phyloP scores from a whole-genome alignment of 2,329 filamentous ascomycete genomes.

The Talaromyces albobiverticillius region DNA sequence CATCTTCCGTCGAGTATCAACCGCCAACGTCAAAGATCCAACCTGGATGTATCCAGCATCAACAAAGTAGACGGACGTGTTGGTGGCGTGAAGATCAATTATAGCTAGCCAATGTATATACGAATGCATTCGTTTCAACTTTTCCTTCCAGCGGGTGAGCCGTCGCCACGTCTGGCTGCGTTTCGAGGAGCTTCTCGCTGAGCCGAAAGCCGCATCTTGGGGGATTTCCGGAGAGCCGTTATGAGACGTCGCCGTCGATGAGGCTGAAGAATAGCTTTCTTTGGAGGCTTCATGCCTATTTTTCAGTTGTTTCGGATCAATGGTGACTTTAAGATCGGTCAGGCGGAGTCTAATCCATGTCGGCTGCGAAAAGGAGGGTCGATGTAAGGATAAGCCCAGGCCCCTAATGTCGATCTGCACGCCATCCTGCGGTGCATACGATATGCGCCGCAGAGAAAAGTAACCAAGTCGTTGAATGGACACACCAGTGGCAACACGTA shows the following conservation, averaged over 20 bases:
- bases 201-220: constrained; percentile 12
- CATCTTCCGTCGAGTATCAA: constrained; percentile 88
- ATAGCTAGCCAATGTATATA: constrained; percentile 85
- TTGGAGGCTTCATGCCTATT: constrained; percentile 27
- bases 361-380: constrained; percentile 93
- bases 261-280: constrained; percentile 16
- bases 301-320: constrained; percentile 67
- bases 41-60: constrained; percentile 83
- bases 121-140: constrained; percentile 79
- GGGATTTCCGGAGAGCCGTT: constrained; percentile 12
- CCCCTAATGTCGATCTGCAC: constrained; percentile 85
- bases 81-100: constrained; percentile 82
- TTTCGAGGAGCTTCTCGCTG: constrained; percentile 13
- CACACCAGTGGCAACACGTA: constrained; percentile 88
- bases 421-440: constrained; percentile 86
- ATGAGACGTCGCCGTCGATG: constrained; percentile 6
- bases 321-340: constrained; percentile 76
- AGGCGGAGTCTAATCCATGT: constrained; percentile 93
- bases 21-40: constrained; percentile 77
- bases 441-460: constrained; percentile 83
- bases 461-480: constrained; percentile 96
- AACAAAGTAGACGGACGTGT: constrained; percentile 71
- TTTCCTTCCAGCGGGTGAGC: constrained; percentile 75
- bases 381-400: constrained; percentile 81
- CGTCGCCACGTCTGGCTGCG: constrained; percentile 77